Conservation (phyloP, 2,329 filamentous ascomycete genomes). For the Cytospora mali region DNA sequence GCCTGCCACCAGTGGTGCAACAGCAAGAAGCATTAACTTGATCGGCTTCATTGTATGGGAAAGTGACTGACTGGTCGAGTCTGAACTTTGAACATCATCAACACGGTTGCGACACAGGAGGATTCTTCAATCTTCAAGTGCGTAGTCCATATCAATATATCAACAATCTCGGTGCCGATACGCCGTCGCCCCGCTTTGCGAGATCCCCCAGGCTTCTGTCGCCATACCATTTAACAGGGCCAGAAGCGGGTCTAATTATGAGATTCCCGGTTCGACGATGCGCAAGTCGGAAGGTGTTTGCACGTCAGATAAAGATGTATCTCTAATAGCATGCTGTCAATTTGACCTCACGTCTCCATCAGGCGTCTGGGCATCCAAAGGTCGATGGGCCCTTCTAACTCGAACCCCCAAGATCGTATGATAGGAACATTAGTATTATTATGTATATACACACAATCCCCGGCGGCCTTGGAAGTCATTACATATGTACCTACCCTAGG, state of each 20-base stretch:
- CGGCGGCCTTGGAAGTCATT: no score
- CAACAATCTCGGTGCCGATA: neutral
- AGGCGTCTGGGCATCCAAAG: no score
- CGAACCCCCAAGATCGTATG: no score
- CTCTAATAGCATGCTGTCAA: no score
- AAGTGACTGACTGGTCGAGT: neutral
- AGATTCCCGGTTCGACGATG: neutral
- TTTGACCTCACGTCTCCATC: no score
- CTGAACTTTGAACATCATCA: no score
- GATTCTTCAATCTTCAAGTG: no score
- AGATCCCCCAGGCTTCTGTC: neutral
- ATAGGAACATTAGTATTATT: no score
- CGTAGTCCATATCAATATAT: neutral
- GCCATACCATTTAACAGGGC: neutral
- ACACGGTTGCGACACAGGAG: no score
- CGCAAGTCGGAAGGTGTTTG: neutral
- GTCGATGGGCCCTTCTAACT: no score
- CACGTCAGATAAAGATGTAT: neutral
- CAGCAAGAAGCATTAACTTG: neutral
- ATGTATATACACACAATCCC: no score
- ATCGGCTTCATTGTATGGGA: neutral
- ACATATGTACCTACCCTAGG: no score
- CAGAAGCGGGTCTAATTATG: neutral
- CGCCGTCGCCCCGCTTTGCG: neutral
- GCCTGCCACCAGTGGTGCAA: neutral